Evolutionary conservation across 345 rosid genomes (phyloP).

Genomic region (Hypericum androsaemum): DNA sequence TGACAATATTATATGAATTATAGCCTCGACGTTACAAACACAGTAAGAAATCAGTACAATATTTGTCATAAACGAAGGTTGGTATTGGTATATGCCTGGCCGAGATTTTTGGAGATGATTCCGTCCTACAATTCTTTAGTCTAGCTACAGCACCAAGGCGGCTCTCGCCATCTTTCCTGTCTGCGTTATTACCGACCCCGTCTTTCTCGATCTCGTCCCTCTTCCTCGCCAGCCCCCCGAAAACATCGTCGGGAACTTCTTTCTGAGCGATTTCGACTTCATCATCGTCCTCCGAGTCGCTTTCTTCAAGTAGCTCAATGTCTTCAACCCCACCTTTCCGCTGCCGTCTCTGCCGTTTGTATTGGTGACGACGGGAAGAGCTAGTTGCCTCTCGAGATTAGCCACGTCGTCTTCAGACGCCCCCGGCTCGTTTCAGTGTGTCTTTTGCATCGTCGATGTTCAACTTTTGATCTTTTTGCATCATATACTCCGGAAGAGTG

Average conservation of each 20-base stretch:
- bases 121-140: too few species aligned
- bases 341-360: slow-evolving; percentile 32
- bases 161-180: slow-evolving; percentile 28
- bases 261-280: slow-evolving; percentile 65
- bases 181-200: too few species aligned
- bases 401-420: slow-evolving; percentile 91
- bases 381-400: slow-evolving; percentile 71
- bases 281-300: slow-evolving; percentile 64
- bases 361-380: slow-evolving; percentile 36
- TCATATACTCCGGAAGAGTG: slow-evolving; percentile 77
- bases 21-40: too few species aligned
- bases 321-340: slow-evolving; percentile 86
- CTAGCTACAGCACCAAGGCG: slow-evolving; percentile 75
- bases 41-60: too few species aligned
- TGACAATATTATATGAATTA: too few species aligned
- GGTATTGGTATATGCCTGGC: too few species aligned
- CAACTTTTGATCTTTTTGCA: too few species aligned
- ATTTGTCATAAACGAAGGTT: too few species aligned
- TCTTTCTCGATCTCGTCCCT: slow-evolving; percentile 40
- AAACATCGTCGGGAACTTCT: slow-evolving; percentile 76
- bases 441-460: slow-evolving; percentile 89
- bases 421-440: slow-evolving; percentile 72
- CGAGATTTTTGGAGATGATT: too few species aligned
- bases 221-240: slow-evolving; percentile 66
- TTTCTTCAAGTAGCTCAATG: slow-evolving; percentile 74